Conservation (phyloP, 495 filamentous ascomycete genomes). For the Xylaria sp. region DNA sequence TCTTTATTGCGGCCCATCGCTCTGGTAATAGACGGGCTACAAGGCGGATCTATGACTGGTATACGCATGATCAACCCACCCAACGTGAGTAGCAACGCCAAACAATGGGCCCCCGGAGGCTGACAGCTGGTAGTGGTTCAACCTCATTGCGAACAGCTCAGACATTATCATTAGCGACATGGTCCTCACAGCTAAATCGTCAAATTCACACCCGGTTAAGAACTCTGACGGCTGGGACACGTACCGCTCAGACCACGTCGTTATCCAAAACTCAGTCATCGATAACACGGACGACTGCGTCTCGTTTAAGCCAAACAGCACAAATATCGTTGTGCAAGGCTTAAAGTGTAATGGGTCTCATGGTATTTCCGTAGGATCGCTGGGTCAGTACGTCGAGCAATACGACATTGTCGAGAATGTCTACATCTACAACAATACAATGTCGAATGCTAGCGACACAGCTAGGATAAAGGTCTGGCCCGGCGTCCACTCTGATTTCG, state of each 20-base stretch:
- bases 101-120: background rate
- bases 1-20: constrained; percentile 51
- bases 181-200: constrained; percentile 52
- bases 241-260: constrained; percentile 66
- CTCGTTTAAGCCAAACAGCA: constrained; percentile 80
- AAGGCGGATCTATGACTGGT: constrained; percentile 66
- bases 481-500: constrained; percentile 35
- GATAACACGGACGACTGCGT: constrained; percentile 78
- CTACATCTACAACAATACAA: constrained; percentile 42
- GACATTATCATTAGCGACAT: constrained; percentile 72
- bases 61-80: constrained; percentile 69
- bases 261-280: constrained; percentile 72
- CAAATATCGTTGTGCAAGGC: constrained; percentile 75
- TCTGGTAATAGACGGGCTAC: constrained; percentile 66
- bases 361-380: constrained; percentile 42
- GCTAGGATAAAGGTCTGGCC: constrained; percentile 45
- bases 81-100: constrained; percentile 42
- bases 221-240: constrained; percentile 79
- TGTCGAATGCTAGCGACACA: constrained; percentile 41
- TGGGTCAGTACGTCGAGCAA: constrained; percentile 40
- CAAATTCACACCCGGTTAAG: constrained; percentile 55
- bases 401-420: constrained; percentile 44
- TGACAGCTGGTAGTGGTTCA: constrained; percentile 57
- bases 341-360: constrained; percentile 71
- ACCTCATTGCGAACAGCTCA: constrained; percentile 71